Percentiles rank a stretch among this genome's conserved stretches.
Evolutionary conservation across 768 basidiomycete genomes (phyloP).

Genomic region (Mycena sanguinolenta): DNA sequence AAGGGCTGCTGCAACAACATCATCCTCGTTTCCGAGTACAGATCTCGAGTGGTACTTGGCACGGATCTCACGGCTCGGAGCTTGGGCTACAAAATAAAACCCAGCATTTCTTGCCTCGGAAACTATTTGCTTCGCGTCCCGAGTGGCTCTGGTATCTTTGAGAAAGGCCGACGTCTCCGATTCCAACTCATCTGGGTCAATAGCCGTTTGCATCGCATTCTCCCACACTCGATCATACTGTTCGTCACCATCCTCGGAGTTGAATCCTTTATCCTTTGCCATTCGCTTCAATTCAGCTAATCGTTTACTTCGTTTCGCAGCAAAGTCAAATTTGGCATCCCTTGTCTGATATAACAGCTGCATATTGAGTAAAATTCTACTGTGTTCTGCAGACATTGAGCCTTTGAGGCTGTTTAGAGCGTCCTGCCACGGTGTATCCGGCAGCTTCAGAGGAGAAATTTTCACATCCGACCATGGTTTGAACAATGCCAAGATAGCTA

Average conservation of each 20-base stretch:
- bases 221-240: constrained; percentile 14
- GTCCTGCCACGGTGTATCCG: not conserved
- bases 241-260: not conserved
- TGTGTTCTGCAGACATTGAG: not conserved
- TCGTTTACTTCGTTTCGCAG: constrained; percentile 5
- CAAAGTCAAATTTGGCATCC: constrained; percentile 26
- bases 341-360: constrained; percentile 24
- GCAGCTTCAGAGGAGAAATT: constrained; percentile 12
- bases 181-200: not conserved
- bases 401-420: not conserved
- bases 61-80: not conserved
- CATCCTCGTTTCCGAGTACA: not conserved
- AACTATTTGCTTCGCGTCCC: too few species aligned
- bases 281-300: constrained; percentile 3
- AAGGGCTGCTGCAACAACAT: not conserved
- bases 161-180: not conserved
- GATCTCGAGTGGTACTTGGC: not conserved
- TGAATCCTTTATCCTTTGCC: not conserved
- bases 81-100: too few species aligned
- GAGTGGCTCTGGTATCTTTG: too few species aligned
- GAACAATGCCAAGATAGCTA: constrained; percentile 19
- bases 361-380: constrained; percentile 14
- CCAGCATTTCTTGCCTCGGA: too few species aligned
- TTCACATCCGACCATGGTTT: constrained; percentile 14
- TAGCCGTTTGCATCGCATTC: constrained; percentile 8